Evolutionary conservation across 2,329 filamentous ascomycete species (phyloP).

Genomic region (Microdochium trichocladiopsis): DNA sequence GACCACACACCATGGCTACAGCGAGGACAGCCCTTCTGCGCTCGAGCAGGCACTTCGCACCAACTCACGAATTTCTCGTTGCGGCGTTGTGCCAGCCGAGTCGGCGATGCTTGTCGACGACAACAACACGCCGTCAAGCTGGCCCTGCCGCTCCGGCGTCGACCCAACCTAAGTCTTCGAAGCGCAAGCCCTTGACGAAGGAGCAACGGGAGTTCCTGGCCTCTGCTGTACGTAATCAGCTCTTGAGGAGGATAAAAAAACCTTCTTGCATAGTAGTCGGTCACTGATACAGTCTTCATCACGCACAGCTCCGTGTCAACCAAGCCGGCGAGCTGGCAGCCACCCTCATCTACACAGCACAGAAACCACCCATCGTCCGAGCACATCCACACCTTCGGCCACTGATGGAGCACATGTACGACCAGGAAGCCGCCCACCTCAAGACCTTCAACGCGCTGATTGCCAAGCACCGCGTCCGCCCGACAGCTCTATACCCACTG

Average conservation of each 20-base stretch:
- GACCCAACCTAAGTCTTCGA: constrained; percentile 20
- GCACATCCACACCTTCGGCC: constrained; percentile 82
- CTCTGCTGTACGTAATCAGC: constrained; percentile 48
- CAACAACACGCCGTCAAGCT: constrained; percentile 8
- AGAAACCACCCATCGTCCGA: constrained; percentile 73
- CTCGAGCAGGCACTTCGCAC: constrained; percentile 8
- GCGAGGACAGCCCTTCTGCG: constrained; percentile 1
- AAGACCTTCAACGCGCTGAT: constrained; percentile 77
- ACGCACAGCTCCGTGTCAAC: constrained; percentile 73
- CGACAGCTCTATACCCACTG: constrained; percentile 85
- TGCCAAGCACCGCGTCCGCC: constrained; percentile 80
- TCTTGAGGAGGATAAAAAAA: too few relatives aligned
- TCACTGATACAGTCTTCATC: constrained; percentile 4
- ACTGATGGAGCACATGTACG: constrained; percentile 96
- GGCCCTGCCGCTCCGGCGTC: constrained; percentile 14
- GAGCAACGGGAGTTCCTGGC: constrained; percentile 70
- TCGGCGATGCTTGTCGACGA: constrained; percentile 15
- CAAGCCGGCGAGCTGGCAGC: constrained; percentile 97
- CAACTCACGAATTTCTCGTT: constrained; percentile 28
- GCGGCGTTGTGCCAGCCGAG: constrained; percentile 21
- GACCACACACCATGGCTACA: neutral
- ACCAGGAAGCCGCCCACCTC: constrained; percentile 88
- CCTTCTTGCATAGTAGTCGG: neutral
- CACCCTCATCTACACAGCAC: constrained; percentile 85
- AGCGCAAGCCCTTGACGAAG: constrained; percentile 55